Percentiles rank a stretch among this genome's conserved stretches.
These are phyloP conservation scores for Talaromyces sp. DNA, from an alignment of 2,329 filamentous ascomycete species.

Conservation along the genomic window DNA sequence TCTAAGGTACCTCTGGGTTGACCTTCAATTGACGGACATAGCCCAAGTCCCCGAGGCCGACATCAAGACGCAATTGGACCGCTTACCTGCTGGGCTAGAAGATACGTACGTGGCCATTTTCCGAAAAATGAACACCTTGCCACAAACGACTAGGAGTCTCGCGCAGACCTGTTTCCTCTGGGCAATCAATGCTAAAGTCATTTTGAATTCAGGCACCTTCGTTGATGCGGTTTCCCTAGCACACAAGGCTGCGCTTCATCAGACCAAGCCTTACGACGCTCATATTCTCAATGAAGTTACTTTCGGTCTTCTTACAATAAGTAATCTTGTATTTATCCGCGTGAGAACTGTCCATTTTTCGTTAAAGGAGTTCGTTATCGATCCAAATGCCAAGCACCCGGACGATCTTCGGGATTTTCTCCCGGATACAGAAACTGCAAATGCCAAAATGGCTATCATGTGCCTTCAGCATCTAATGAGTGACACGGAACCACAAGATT, in stretches of 20 bases:
- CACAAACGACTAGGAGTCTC: constrained; percentile 7
- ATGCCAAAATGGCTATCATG: constrained; percentile 15
- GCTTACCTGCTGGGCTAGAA: constrained; percentile 11
- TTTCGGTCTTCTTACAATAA: constrained; percentile 9
- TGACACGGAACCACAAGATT: neutral
- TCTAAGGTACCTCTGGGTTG: constrained; percentile 17
- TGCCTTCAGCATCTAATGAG: constrained; percentile 14
- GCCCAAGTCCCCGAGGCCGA: constrained; percentile 1
- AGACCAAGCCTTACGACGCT: neutral
- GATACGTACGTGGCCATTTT: constrained; percentile 13
- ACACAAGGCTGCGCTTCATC: neutral
- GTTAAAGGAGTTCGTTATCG: constrained; percentile 11
- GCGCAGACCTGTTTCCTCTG: constrained; percentile 15
- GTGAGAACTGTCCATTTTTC: constrained; percentile 16
- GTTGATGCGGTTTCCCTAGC: constrained; percentile 2
- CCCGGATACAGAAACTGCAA: constrained; percentile 1
- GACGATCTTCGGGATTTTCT: constrained; percentile 9
- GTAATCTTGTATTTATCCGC: neutral
- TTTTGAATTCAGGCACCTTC: neutral
- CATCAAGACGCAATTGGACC: constrained; percentile 10
- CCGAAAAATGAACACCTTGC: constrained; percentile 11
- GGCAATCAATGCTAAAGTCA: constrained; percentile 9
- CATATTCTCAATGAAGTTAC: neutral
- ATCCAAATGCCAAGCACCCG: constrained; percentile 4
- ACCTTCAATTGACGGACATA: constrained; percentile 17